Evolutionary conservation across 345 rosid genomes (phyloP).

Genomic region (Dimocarpus longan): DNA sequence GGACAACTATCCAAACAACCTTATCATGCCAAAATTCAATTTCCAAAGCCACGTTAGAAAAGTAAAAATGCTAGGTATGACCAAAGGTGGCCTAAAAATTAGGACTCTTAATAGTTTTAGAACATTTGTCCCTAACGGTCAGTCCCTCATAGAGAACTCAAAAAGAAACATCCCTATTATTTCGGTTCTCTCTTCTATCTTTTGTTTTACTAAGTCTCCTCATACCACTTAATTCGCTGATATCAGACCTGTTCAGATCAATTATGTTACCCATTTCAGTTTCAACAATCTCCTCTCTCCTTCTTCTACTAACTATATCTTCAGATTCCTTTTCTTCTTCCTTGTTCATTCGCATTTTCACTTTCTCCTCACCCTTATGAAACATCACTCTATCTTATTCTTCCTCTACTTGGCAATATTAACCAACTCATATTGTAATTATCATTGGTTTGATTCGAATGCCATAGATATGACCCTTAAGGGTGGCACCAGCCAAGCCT

Average conservation of each 20-base stretch:
- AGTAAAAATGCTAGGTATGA: not conserved
- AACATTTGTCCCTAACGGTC: conserved; percentile 30
- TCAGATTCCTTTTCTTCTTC: conserved; percentile 8
- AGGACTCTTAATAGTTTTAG: conserved; percentile 2
- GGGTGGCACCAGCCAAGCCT: conserved; percentile 89
- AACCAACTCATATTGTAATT: not conserved
- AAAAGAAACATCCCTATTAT: conserved; percentile 15
- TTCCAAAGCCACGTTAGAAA: not conserved
- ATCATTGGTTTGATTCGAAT: conserved; percentile 12
- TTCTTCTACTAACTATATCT: not conserved
- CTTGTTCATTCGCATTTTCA: not conserved
- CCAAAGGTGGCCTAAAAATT: conserved; percentile 12
- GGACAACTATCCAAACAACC: too few relatives aligned
- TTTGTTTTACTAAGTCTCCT: conserved; percentile 44
- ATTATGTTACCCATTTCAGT: conserved; percentile 34
- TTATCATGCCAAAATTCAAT: not conserved
- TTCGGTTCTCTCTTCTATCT: conserved; percentile 16
- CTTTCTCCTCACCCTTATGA: not conserved
- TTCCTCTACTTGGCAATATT: not conserved
- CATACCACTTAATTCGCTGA: conserved; percentile 48
- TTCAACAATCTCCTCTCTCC: conserved; percentile 16
- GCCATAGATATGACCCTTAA: conserved; percentile 70
- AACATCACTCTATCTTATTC: not conserved
- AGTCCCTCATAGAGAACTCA: not conserved
- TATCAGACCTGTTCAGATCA: conserved; percentile 47